Evolutionary conservation across 2,329 filamentous ascomycete genomes (phyloP).

Genomic region (Nemania sp.): DNA sequence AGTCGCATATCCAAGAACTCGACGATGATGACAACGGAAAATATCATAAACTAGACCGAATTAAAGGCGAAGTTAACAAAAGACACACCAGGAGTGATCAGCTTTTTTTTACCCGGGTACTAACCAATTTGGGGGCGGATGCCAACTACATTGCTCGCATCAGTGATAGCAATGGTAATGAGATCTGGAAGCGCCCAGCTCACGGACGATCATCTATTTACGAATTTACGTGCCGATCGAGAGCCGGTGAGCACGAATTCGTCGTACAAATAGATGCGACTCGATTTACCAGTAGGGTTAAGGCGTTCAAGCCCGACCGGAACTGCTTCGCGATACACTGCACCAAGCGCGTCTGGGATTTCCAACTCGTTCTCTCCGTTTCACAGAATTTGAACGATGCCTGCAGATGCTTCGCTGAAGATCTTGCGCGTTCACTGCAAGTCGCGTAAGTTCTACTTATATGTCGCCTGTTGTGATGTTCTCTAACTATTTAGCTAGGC

Average conservation of each 20-base stretch:
- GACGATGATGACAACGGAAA: constrained; percentile 13
- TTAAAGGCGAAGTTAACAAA: constrained; percentile 17
- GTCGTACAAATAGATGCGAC: constrained; percentile 35
- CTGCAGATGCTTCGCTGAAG: constrained; percentile 32
- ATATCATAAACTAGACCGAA: constrained; percentile 12
- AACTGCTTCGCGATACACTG: constrained; percentile 37
- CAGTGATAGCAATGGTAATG: constrained; percentile 13
- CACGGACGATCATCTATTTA: constrained; percentile 30
- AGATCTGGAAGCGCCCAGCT: constrained; percentile 24
- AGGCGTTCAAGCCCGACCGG: constrained; percentile 8
- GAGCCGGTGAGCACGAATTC: constrained; percentile 23
- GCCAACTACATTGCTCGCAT: constrained; percentile 31
- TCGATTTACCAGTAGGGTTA: constrained; percentile 29
- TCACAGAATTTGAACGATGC: constrained; percentile 27
- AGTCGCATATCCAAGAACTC: constrained; percentile 5
- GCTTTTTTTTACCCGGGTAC: constrained; percentile 19
- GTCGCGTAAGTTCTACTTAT: constrained; percentile 34
- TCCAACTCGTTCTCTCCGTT: constrained; percentile 31
- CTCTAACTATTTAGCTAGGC: constrained; percentile 22
- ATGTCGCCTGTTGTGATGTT: neutral
- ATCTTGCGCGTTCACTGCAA: constrained; percentile 32
- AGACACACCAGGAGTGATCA: constrained; percentile 6
- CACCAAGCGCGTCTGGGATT: constrained; percentile 38
- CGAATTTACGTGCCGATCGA: constrained; percentile 30
- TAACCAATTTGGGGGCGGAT: constrained; percentile 29